These are phyloP conservation scores for Lupinus albus DNA, from an alignment of 306 rosid species.

Conservation along the genomic window DNA sequence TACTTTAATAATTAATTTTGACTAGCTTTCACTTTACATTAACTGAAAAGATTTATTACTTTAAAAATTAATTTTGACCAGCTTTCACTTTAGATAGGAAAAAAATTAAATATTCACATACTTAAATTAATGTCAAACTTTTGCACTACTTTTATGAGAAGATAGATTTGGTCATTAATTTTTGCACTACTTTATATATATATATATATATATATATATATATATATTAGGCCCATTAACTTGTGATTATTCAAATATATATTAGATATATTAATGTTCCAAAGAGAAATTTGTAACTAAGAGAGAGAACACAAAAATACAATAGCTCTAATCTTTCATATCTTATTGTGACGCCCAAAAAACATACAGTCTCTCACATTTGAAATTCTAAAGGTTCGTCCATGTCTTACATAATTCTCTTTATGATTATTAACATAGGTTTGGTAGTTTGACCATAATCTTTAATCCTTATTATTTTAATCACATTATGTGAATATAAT, in stretches of 20 bases:
- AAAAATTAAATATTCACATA: no score
- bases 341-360: slow-evolving; percentile 15
- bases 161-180: slow-evolving; percentile 26
- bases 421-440: no score
- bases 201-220: no score
- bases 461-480: not conserved
- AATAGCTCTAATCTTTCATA: slow-evolving; percentile 6
- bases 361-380: no score
- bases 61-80: no score
- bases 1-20: no score
- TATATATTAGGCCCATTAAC: slow-evolving; percentile 40
- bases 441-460: no score
- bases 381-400: slow-evolving; percentile 31
- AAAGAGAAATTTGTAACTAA: slow-evolving; percentile 22
- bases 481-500: slow-evolving; percentile 1
- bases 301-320: not conserved
- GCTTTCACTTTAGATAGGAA: no score
- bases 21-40: no score
- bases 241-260: slow-evolving; percentile 36
- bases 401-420: slow-evolving; percentile 15
- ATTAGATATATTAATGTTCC: slow-evolving; percentile 28
- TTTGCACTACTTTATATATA: no score
- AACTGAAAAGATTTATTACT: no score
- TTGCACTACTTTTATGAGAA: slow-evolving; percentile 23
- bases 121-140: slow-evolving; percentile 32